These are phyloP conservation scores for Ricinus communis DNA, from an alignment of 345 rosid species.

Conservation along the genomic window DNA sequence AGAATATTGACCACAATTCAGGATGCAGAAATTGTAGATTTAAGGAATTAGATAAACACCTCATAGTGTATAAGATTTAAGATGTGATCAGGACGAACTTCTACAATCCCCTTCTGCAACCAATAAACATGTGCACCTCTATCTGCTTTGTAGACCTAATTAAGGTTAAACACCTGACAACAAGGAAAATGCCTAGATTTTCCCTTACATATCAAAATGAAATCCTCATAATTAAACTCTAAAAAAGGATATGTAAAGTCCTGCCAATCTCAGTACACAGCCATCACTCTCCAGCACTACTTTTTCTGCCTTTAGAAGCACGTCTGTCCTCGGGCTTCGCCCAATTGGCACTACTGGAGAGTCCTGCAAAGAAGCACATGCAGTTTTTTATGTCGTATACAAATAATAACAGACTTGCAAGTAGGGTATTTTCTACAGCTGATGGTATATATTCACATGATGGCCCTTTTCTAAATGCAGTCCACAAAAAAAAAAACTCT, in stretches of 20 bases:
- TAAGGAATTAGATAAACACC: slow-evolving; percentile 39
- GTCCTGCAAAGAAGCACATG: slow-evolving; percentile 51
- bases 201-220: slow-evolving; percentile 11
- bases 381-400: not conserved
- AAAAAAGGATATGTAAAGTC: slow-evolving; percentile 93
- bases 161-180: slow-evolving; percentile 34
- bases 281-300: slow-evolving; percentile 74
- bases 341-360: slow-evolving; percentile 76
- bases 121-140: slow-evolving; percentile 92
- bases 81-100: slow-evolving; percentile 83
- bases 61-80: slow-evolving; percentile 94
- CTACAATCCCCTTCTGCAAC: slow-evolving; percentile 70
- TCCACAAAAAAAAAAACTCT: not conserved
- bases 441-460: not conserved
- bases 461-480: not conserved
- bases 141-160: slow-evolving; percentile 64
- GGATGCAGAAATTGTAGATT: not conserved
- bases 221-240: slow-evolving; percentile 4
- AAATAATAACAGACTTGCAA: not conserved
- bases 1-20: too few relatives aligned
- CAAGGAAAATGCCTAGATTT: slow-evolving; percentile 11
- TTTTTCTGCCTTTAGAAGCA: slow-evolving; percentile 77
- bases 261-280: slow-evolving; percentile 79
- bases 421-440: not conserved
- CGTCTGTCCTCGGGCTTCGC: slow-evolving; percentile 82